These are phyloP conservation scores for Tripterygium wilfordii DNA, from an alignment of 177 flowering plant species.

Conservation along the genomic window DNA sequence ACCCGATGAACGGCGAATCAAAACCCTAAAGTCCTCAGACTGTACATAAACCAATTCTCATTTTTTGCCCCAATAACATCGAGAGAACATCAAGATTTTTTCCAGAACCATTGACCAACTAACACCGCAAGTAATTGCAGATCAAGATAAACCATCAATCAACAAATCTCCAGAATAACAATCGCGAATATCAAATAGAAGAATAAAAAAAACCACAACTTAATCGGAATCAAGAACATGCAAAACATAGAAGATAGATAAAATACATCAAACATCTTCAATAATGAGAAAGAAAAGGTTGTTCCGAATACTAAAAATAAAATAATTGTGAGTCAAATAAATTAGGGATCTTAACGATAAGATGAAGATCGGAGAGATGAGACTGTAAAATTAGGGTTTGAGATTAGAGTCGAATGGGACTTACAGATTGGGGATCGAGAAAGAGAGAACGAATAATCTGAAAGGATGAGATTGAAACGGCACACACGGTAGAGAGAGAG, in stretches of 20 bases:
- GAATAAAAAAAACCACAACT: not conserved
- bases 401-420: slow-evolving; percentile 12
- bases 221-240: slow-evolving; percentile 2
- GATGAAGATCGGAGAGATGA: slow-evolving; percentile 2
- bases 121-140: too few relatives aligned
- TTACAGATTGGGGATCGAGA: slow-evolving; percentile 27
- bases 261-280: not conserved
- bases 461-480: slow-evolving; percentile 24
- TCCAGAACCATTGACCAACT: not conserved
- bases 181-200: not conserved
- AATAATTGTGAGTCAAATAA: not conserved
- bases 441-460: slow-evolving; percentile 16
- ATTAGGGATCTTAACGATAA: slow-evolving; percentile 14
- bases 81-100: too few relatives aligned
- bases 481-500: slow-evolving; percentile 4
- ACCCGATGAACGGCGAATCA: slow-evolving; percentile 1
- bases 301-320: not conserved
- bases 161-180: not conserved
- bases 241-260: not conserved
- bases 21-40: too few relatives aligned
- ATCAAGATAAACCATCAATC: not conserved
- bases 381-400: slow-evolving; percentile 10
- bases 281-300: not conserved
- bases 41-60: too few relatives aligned
- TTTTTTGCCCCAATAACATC: too few relatives aligned